Percentiles rank a stretch among this genome's conserved stretches.
Conservation (phyloP, 1,139 yeast species). For the Dujonia santamariae region DNA sequence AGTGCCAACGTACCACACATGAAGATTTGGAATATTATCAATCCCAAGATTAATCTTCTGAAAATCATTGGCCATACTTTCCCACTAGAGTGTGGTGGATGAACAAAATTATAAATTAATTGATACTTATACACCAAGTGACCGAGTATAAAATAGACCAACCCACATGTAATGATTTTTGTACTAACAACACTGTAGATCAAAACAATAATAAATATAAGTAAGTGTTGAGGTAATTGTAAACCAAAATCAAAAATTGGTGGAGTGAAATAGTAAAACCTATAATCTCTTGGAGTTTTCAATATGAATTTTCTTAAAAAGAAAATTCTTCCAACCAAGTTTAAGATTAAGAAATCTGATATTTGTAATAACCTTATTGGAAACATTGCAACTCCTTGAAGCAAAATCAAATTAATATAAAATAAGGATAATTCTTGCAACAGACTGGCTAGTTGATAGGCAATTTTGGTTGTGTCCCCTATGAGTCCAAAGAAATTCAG, state of each 20-base stretch:
- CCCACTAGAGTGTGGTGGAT: conserved; percentile 87
- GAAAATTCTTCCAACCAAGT: conserved; percentile 29
- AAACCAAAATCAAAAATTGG: conserved; percentile 80
- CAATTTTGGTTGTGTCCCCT: conserved; percentile 73
- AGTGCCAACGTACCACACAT: conserved; percentile 70
- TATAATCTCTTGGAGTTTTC: conserved; percentile 62
- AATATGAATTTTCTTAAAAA: conserved; percentile 44
- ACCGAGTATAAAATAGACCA: conserved; percentile 70
- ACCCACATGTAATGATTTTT: conserved; percentile 69
- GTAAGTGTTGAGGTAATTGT: conserved; percentile 75
- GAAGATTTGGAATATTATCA: conserved; percentile 62
- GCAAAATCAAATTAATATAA: conserved; percentile 68
- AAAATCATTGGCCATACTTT: conserved; percentile 83
- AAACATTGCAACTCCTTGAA: conserved; percentile 77
- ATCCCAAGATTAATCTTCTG: conserved; percentile 68
- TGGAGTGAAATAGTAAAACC: conserved; percentile 67
- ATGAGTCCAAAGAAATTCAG: conserved; percentile 74
- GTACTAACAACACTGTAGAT: conserved; percentile 78
- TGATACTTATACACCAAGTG: conserved; percentile 81
- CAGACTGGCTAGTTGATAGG: conserved; percentile 69
- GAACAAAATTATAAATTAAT: conserved; percentile 73
- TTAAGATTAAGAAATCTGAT: conserved; percentile 38
- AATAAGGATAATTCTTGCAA: conserved; percentile 66
- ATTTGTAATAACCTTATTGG: conserved; percentile 58
- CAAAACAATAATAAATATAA: conserved; percentile 70